phyloP scores from a whole-genome alignment of 2,329 filamentous ascomycete genomes.

The Fonsecaea monophora region DNA sequence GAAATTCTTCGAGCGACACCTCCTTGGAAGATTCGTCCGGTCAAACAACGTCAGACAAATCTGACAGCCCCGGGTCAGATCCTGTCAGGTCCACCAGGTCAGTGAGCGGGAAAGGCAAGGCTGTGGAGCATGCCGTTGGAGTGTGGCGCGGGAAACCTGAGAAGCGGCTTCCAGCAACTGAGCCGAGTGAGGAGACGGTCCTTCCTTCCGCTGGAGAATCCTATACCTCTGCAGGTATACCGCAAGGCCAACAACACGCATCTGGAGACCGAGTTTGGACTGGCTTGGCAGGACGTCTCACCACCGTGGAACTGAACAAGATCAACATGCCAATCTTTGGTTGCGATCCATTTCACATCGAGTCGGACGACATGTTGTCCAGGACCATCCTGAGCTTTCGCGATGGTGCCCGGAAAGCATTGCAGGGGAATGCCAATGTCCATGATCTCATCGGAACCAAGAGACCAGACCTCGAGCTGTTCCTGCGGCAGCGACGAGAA shows the following conservation, averaged over 20 bases:
- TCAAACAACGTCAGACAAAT: not conserved
- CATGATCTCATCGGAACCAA: not conserved
- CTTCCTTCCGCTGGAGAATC: not conserved
- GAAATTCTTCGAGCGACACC: not conserved
- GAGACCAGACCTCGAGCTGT: not conserved
- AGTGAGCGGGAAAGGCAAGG: not conserved
- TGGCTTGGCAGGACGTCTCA: not conserved
- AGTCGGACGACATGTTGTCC: slow-evolving; percentile 3
- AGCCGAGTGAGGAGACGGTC: not conserved
- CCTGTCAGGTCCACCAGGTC: not conserved
- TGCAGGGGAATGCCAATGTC: not conserved
- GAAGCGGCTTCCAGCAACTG: not conserved
- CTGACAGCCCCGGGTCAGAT: not conserved
- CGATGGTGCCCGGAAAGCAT: slow-evolving; percentile 3
- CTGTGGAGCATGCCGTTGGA: not conserved
- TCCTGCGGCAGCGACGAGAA: not conserved
- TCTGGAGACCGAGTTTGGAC: not conserved
- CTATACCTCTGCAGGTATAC: not conserved
- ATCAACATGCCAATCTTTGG: slow-evolving; percentile 5
- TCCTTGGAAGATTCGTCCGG: not conserved
- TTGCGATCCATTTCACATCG: not conserved
- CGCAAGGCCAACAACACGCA: not conserved
- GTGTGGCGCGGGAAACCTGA: not conserved
- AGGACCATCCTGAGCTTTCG: not conserved
- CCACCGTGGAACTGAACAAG: not conserved